Evolutionary conservation across 805 yeast genomes (phyloP).

Genomic region (Monosporozyma servazzii): DNA sequence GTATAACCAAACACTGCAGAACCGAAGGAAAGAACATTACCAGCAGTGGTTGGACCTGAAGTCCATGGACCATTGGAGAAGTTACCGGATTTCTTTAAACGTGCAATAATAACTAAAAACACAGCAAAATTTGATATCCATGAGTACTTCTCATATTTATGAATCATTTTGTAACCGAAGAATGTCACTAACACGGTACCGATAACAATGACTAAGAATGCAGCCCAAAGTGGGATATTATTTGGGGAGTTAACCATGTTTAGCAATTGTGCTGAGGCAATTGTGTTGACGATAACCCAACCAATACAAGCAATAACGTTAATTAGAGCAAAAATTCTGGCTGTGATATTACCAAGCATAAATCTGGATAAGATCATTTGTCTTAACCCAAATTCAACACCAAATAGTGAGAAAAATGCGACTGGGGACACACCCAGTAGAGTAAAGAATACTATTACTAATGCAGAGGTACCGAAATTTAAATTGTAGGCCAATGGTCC

Average conservation of each 20-base stretch:
- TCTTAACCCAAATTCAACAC: slow-evolving; percentile 77
- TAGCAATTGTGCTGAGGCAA: slow-evolving; percentile 78
- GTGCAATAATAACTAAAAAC: slow-evolving; percentile 69
- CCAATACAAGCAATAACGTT: slow-evolving; percentile 84
- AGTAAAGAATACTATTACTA: slow-evolving; percentile 63
- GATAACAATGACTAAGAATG: slow-evolving; percentile 61
- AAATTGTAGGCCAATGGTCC: slow-evolving; percentile 57
- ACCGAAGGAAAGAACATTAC: slow-evolving; percentile 70
- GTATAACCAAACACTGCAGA: slow-evolving; percentile 81
- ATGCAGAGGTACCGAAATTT: slow-evolving; percentile 63
- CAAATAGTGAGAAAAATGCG: slow-evolving; percentile 75
- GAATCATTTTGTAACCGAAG: slow-evolving; percentile 79
- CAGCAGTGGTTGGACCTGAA: slow-evolving; percentile 63
- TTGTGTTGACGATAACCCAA: slow-evolving; percentile 90
- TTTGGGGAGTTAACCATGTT: slow-evolving; percentile 57
- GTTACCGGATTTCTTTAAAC: slow-evolving; percentile 57
- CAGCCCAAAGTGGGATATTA: slow-evolving; percentile 82
- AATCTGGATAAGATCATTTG: slow-evolving; percentile 78
- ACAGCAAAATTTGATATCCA: slow-evolving; percentile 77
- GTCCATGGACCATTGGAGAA: slow-evolving; percentile 45
- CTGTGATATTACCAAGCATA: slow-evolving; percentile 64
- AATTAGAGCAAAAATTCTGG: slow-evolving; percentile 67
- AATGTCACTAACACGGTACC: slow-evolving; percentile 68
- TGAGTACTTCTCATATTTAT: slow-evolving; percentile 70
- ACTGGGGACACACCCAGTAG: slow-evolving; percentile 68